phyloP scores from a whole-genome alignment of 352 stramenopile species.

The Pelagophyceae sp. region DNA sequence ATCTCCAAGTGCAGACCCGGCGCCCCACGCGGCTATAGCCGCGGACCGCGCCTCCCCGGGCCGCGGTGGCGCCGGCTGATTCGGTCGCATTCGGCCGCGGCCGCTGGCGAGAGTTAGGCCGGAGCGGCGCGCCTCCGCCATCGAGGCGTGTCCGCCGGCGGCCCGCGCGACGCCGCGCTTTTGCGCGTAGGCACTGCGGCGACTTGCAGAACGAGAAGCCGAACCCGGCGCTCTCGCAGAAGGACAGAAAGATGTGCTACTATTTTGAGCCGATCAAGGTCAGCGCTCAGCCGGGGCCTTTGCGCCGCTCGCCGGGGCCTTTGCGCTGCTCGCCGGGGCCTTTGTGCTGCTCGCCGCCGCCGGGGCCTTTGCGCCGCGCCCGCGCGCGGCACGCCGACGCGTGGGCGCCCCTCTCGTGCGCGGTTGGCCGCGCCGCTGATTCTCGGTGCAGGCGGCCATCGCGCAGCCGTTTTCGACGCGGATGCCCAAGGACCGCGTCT shows the following conservation, averaged over 20 bases:
- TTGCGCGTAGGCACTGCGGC: slow-evolving; percentile 8
- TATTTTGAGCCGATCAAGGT: slow-evolving; percentile 61
- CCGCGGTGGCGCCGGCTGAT: too few relatives aligned
- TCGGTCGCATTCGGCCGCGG: neutral
- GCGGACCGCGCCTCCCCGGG: too few relatives aligned
- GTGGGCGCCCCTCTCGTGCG: too few relatives aligned
- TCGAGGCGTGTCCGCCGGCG: neutral
- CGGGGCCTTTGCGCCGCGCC: too few relatives aligned
- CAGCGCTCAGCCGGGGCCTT: too few relatives aligned
- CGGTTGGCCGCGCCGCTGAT: too few relatives aligned
- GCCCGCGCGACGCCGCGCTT: neutral
- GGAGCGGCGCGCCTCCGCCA: too few relatives aligned
- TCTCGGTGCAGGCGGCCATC: slow-evolving; percentile 45
- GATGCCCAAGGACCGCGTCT: slow-evolving; percentile 52
- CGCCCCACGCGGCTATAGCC: neutral
- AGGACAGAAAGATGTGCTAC: slow-evolving; percentile 63
- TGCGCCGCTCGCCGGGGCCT: too few relatives aligned
- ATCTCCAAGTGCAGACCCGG: neutral
- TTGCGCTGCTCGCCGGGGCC: too few relatives aligned
- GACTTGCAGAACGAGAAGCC: slow-evolving; percentile 17
- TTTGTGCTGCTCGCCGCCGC: too few relatives aligned
- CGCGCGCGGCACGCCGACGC: too few relatives aligned
- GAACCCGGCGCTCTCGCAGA: slow-evolving; percentile 30
- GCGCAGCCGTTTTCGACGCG: slow-evolving; percentile 54
- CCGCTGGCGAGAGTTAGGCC: neutral